A percentile compares a stretch with the other conserved stretches of the same genome.
Evolutionary conservation across 768 basidiomycete species (phyloP).

Genomic region (Trametes punicea): DNA sequence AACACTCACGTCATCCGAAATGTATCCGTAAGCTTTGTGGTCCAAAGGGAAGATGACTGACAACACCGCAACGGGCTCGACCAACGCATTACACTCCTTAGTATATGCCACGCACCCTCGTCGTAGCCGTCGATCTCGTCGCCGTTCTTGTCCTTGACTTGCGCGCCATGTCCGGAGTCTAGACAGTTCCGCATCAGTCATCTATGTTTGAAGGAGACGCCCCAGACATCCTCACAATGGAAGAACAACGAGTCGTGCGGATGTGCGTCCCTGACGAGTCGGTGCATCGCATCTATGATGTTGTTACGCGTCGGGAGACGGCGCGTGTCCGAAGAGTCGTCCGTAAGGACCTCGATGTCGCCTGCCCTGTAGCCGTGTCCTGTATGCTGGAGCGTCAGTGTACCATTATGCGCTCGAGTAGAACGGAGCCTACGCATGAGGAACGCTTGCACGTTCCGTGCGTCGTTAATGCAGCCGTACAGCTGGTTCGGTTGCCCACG

Average conservation of each 20-base stretch:
- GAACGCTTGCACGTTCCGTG: conserved; percentile 75
- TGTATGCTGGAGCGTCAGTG: not conserved
- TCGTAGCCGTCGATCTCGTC: conserved; percentile 85
- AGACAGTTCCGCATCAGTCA: not conserved
- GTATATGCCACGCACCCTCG: conserved; percentile 47
- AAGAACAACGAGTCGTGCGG: conserved; percentile 89
- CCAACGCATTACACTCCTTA: not conserved
- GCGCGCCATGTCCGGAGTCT: conserved; percentile 96
- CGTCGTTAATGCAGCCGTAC: conserved; percentile 91
- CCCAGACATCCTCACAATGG: conserved; percentile 43
- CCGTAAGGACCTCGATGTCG: conserved; percentile 85
- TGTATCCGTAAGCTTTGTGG: conserved; percentile 61
- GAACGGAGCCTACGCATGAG: conserved; percentile 52
- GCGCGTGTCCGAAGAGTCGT: conserved; percentile 61
- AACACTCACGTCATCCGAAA: conserved; percentile 81
- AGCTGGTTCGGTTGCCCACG: conserved; percentile 62
- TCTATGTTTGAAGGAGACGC: not conserved
- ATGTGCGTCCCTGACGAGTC: conserved; percentile 80
- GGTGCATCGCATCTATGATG: conserved; percentile 84
- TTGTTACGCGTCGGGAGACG: conserved; percentile 75
- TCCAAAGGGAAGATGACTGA: conserved; percentile 91
- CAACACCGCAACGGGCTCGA: no score
- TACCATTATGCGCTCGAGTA: not conserved
- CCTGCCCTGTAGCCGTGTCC: conserved; percentile 35
- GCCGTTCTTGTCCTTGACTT: conserved; percentile 77